Conservation (phyloP, 768 basidiomycete species). For the Butyriboletus loyo region DNA sequence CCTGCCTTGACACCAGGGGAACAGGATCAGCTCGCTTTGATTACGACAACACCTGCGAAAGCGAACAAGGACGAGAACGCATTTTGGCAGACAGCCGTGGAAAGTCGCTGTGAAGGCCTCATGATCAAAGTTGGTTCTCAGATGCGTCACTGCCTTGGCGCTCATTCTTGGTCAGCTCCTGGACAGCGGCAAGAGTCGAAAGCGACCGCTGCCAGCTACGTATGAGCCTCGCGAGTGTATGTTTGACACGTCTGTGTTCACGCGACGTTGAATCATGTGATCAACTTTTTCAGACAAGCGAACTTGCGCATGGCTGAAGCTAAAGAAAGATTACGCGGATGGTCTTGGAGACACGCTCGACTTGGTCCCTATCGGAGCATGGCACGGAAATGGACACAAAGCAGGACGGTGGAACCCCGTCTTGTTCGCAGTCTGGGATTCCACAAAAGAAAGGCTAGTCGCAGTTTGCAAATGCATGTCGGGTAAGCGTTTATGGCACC, state of each 20-base stretch:
- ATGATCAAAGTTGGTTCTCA: constrained; percentile 74
- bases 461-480: constrained; percentile 92
- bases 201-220: constrained; percentile 75
- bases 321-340: constrained; percentile 89
- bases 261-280: not conserved
- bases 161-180: constrained; percentile 48
- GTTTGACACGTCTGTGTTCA: not conserved
- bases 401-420: constrained; percentile 92
- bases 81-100: constrained; percentile 77
- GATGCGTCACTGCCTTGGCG: not conserved
- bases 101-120: constrained; percentile 83
- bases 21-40: constrained; percentile 55
- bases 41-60: constrained; percentile 73
- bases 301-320: constrained; percentile 83
- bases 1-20: constrained; percentile 47
- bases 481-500: constrained; percentile 41
- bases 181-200: constrained; percentile 50
- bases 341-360: constrained; percentile 76
- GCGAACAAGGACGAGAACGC: constrained; percentile 54
- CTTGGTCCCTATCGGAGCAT: constrained; percentile 73
- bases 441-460: constrained; percentile 55
- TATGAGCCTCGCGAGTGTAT: constrained; percentile 66
- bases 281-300: constrained; percentile 58
- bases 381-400: constrained; percentile 90
- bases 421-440: constrained; percentile 73